Base-by-base conservation (phyloP, 176 grass and related monocot species). In the Phyllostachys edulis region DNA sequence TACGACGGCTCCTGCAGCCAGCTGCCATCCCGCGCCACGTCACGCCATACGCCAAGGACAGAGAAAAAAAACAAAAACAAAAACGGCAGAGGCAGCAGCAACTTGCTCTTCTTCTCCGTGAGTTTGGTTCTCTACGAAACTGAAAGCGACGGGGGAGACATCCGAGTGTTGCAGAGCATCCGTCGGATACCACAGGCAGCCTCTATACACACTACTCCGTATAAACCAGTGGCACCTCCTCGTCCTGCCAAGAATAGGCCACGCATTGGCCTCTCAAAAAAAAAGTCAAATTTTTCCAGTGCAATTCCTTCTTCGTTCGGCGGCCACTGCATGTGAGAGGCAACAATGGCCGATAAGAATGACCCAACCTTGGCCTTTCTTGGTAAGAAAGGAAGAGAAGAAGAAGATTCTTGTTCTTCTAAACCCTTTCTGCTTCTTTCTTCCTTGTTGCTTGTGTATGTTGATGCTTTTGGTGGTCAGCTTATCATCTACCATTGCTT, bases 361-460 rank as follows among this genome's bases (percentile, higher is more conserved):
- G 68, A 59, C 38, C 57, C 75, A 20, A 59, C 81, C 67, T 84
- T 80, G 75, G 82, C 69, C 61, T 18, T 62, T 61, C 87, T 84
- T 63, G 82, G 87, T 89, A 85, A 84, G 51, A 50, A 57, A 63
- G 0, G 40, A 9, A 27, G 20, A 29, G 29, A 29, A 76, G 66
- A 13, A 2, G 15, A 9, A 50, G 1, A 24, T 81, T 82, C 46
- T 15, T 46, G 5, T 41, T 61, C 51, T n/a, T 54, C 23, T 74
- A 87, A 34, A 83, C 50, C 41, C 54, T 51, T 42, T 2, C 14
- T 11, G 63, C 14, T 67, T 69, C 24, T 42, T 1, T 2, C 17
- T 64, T 51, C 47, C 12, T 26, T 45, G 2, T 9, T 56, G 18
- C 18, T 12, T 45, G 14, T 5, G 47, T 50, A 15, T 50, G 47